Conservation (phyloP, 495 filamentous ascomycete species). For the Antarctomyces pellizariae region DNA sequence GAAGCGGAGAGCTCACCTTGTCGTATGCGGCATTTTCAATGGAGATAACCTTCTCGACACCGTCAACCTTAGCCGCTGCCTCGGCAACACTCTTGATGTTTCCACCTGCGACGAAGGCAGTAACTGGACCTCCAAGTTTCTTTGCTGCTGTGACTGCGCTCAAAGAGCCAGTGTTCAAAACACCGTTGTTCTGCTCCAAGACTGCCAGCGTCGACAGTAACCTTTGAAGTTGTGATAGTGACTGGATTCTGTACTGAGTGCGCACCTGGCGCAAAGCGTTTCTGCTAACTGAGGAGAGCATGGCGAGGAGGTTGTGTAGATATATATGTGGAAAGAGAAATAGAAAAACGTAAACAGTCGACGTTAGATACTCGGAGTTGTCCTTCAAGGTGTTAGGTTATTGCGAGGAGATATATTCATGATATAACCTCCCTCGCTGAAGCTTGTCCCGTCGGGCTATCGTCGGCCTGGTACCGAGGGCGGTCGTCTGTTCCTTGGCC, state of each 20-base stretch:
- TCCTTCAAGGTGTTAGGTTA: no score
- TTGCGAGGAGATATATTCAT: no score
- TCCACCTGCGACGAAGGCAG: conserved; percentile 71
- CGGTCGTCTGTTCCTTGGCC: no score
- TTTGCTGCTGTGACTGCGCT: conserved; percentile 70
- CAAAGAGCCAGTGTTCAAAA: conserved; percentile 60
- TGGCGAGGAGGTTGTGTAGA: no score
- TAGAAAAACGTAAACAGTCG: no score
- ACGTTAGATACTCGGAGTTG: no score
- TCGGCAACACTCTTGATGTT: conserved; percentile 59
- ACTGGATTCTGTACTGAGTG: conserved; percentile 11
- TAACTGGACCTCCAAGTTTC: conserved; percentile 67
- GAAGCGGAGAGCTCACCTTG: conserved; percentile 46
- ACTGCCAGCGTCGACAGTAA: conserved; percentile 74
- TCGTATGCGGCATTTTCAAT: conserved; percentile 82
- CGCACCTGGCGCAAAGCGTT: conserved; percentile 26
- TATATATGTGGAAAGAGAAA: no score
- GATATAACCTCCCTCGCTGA: no score
- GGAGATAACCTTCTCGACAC: conserved; percentile 72
- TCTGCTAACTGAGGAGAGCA: conserved; percentile 17
- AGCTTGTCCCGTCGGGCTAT: no score
- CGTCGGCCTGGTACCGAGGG: no score
- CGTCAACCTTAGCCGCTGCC: conserved; percentile 72
- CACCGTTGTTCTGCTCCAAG: conserved; percentile 81
- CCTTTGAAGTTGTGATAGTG: conserved; percentile 29